A percentile compares a stretch with the other conserved stretches of the same genome.
phyloP scores from a whole-genome alignment of 108 stramenopile genomes.

The Pseudonitzschia multiseries region DNA sequence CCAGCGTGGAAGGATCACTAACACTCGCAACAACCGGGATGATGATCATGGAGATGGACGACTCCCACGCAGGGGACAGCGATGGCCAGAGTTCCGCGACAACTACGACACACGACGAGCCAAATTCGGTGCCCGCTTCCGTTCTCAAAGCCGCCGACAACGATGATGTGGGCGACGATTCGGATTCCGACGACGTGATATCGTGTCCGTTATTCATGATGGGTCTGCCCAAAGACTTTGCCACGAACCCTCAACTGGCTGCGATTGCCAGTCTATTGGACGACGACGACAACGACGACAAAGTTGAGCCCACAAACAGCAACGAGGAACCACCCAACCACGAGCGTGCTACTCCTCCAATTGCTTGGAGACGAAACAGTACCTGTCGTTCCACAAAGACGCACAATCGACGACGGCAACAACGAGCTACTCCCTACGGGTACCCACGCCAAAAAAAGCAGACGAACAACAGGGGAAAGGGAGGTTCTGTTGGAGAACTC shows the following conservation, averaged over 20 bases:
- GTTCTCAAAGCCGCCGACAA: neutral
- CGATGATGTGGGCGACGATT: conserved; percentile 6
- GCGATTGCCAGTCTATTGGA: conserved; percentile 71
- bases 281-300: conserved; percentile 31
- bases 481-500: conserved; percentile 63
- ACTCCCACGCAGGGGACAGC: neutral
- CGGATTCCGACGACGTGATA: neutral
- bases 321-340: neutral
- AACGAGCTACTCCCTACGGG: conserved; percentile 22
- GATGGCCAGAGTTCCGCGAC: no score
- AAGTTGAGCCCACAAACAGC: neutral
- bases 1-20: no score
- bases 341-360: neutral
- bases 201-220: conserved; percentile 76
- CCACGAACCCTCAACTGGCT: conserved; percentile 55
- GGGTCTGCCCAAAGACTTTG: conserved; percentile 62
- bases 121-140: neutral
- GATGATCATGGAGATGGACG: neutral
- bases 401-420: conserved; percentile 19
- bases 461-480: neutral
- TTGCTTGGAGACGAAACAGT: neutral
- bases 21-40: no score
- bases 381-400: neutral
- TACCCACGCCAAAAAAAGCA: conserved; percentile 26
- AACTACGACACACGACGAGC: neutral